Conservation (phyloP, 306 rosid species). For the Phaseolus lunatus region DNA sequence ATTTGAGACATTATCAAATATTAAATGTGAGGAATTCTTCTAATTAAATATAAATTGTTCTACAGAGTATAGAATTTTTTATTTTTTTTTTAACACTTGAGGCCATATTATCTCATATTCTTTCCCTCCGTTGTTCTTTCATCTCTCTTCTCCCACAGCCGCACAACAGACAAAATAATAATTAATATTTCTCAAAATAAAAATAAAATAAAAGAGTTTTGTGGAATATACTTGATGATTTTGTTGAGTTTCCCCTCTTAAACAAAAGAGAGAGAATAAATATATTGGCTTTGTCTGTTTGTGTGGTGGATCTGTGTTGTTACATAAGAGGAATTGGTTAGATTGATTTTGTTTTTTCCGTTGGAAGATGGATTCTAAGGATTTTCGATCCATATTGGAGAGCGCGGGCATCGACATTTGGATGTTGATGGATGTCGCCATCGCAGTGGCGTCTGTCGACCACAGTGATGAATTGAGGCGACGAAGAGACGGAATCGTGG, state of each 20-base stretch:
- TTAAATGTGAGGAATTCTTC: too few relatives aligned
- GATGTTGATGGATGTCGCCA: conserved; percentile 75
- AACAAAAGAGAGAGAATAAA: not conserved
- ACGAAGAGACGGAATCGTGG: conserved; percentile 81
- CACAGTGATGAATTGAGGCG: conserved; percentile 60
- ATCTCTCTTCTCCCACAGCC: too few relatives aligned
- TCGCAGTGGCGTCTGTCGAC: conserved; percentile 72
- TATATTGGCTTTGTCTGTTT: not conserved
- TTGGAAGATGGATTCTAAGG: conserved; percentile 69
- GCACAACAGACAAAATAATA: too few relatives aligned
- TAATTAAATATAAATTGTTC: too few relatives aligned
- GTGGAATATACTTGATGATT: not conserved
- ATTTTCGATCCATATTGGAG: conserved; percentile 72
- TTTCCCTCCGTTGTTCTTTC: too few relatives aligned
- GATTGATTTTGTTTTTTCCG: not conserved
- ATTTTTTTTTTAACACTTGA: too few relatives aligned
- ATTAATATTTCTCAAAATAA: too few relatives aligned
- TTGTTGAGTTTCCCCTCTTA: not conserved
- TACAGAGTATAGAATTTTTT: too few relatives aligned
- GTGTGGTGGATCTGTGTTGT: conserved; percentile 23
- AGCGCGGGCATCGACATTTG: conserved; percentile 75
- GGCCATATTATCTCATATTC: too few relatives aligned
- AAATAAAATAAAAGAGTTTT: too few relatives aligned
- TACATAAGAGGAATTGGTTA: not conserved
- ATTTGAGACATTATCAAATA: too few relatives aligned